Percentiles rank a stretch among this genome's conserved stretches.
Evolutionary conservation across 2,329 filamentous ascomycete species (phyloP).

Genomic region (Ascochyta fabae): DNA sequence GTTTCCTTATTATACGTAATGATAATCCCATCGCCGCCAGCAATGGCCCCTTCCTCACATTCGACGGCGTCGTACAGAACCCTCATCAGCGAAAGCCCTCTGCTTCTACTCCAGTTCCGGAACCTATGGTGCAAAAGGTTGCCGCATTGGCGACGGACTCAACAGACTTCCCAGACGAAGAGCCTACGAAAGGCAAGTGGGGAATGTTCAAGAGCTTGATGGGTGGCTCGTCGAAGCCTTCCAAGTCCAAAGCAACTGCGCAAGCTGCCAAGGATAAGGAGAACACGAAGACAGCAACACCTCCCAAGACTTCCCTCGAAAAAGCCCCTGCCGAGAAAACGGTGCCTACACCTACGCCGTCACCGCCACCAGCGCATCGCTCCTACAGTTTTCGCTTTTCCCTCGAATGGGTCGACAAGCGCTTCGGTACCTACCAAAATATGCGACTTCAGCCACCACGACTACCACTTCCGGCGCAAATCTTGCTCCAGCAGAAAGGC

Average conservation of each 20-base stretch:
- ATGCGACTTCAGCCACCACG: constrained; percentile 70
- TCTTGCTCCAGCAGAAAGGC: constrained; percentile 59
- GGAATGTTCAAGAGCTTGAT: constrained; percentile 70
- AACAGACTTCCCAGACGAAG: constrained; percentile 43
- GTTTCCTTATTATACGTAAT: constrained; percentile 87
- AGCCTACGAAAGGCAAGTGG: constrained; percentile 64
- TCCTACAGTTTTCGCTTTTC: constrained; percentile 77
- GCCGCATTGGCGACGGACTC: constrained; percentile 41
- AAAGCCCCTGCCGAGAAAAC: constrained; percentile 11
- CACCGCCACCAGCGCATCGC: constrained; percentile 61
- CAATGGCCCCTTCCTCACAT: constrained; percentile 64
- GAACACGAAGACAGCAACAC: constrained; percentile 22
- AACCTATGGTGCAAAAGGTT: constrained; percentile 37
- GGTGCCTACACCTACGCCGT: constrained; percentile 44
- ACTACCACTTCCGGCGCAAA: constrained; percentile 73
- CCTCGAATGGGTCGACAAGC: constrained; percentile 68
- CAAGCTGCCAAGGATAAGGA: constrained; percentile 34
- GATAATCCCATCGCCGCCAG: constrained; percentile 66
- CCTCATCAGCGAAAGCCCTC: constrained; percentile 43
- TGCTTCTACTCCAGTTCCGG: constrained; percentile 26
- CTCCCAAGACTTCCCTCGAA: constrained; percentile 9
- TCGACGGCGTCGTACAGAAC: constrained; percentile 64
- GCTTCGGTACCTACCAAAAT: constrained; percentile 63
- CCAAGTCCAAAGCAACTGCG: constrained; percentile 50
- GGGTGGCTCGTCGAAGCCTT: constrained; percentile 52